A percentile compares a stretch with the other conserved stretches of the same genome.
Conservation (phyloP, 345 rosid species). For the Camelina hispida region DNA sequence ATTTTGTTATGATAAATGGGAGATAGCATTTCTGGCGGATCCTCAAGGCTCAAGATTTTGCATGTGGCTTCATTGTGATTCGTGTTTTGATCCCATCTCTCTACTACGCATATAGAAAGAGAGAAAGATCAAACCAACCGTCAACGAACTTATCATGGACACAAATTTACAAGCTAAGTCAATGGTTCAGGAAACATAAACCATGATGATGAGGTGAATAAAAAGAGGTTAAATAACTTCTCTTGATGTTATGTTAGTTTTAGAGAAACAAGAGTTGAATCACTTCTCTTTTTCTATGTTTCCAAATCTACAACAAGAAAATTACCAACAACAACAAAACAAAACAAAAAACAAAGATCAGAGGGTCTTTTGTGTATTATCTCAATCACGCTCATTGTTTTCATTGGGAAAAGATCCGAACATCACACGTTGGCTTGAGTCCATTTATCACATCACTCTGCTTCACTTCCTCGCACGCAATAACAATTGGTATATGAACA, state of each 20-base stretch:
- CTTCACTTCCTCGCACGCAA: constrained; percentile 41
- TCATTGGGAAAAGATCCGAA: constrained; percentile 42
- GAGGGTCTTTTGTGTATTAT: not conserved
- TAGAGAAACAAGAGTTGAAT: constrained; percentile 26
- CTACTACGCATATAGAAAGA: constrained; percentile 17
- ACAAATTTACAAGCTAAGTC: not conserved
- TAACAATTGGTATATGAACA: constrained; percentile 36
- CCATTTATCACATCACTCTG: constrained; percentile 39
- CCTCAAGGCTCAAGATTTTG: constrained; percentile 39
- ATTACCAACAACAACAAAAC: not conserved
- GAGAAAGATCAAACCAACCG: constrained; percentile 21
- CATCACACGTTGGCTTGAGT: constrained; percentile 39
- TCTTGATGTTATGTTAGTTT: constrained; percentile 33
- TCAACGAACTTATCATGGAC: not conserved
- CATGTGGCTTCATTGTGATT: constrained; percentile 40
- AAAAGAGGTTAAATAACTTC: constrained; percentile 4
- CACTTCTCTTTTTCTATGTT: constrained; percentile 32
- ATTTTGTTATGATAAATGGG: constrained; percentile 21
- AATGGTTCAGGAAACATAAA: not conserved
- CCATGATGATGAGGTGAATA: too few relatives aligned
- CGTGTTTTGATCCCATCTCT: constrained; percentile 28
- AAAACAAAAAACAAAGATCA: constrained; percentile 26
- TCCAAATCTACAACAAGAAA: constrained; percentile 40
- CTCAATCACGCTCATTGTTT: not conserved
- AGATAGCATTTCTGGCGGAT: constrained; percentile 40